Percentiles rank a stretch among this genome's conserved stretches.
phyloP scores from a whole-genome alignment of 306 rosid species.

The Casuarina equisetifolia region DNA sequence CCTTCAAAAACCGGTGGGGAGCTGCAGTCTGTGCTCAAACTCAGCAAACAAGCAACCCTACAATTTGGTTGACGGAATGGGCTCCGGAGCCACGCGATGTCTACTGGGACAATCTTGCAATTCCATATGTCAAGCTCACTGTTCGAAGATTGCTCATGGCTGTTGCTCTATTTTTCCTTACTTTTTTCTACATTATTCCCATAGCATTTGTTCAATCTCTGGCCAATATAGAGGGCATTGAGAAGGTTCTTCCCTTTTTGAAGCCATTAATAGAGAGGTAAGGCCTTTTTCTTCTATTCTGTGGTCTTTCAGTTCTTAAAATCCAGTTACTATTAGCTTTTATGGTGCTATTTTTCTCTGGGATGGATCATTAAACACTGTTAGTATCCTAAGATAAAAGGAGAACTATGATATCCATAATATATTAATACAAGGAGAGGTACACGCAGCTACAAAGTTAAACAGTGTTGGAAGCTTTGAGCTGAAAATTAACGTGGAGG shows the following conservation, averaged over 20 bases:
- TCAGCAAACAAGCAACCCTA: conserved; percentile 79
- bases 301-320: conserved; percentile 6
- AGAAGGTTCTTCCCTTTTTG: conserved; percentile 82
- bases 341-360: background rate
- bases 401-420: background rate
- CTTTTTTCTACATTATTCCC: conserved; percentile 85
- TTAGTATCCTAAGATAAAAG: background rate
- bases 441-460: background rate
- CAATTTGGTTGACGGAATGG: conserved; percentile 94
- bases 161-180: conserved; percentile 57
- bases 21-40: conserved; percentile 98
- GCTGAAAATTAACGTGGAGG: background rate
- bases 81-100: conserved; percentile 92
- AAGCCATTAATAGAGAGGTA: conserved; percentile 62
- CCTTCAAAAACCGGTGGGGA: conserved; percentile 83
- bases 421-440: background rate
- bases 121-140: conserved; percentile 76
- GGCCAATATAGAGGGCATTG: conserved; percentile 79
- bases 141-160: conserved; percentile 62
- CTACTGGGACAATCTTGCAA: conserved; percentile 81
- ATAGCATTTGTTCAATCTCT: conserved; percentile 88
- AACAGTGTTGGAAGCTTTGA: background rate
- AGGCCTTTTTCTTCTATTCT: conserved; percentile 33
- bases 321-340: background rate
- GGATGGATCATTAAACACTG: background rate